A percentile compares a stretch with the other conserved stretches of the same genome.
Conservation (phyloP, 176 grass and related monocot species). For the Oryza punctata region DNA sequence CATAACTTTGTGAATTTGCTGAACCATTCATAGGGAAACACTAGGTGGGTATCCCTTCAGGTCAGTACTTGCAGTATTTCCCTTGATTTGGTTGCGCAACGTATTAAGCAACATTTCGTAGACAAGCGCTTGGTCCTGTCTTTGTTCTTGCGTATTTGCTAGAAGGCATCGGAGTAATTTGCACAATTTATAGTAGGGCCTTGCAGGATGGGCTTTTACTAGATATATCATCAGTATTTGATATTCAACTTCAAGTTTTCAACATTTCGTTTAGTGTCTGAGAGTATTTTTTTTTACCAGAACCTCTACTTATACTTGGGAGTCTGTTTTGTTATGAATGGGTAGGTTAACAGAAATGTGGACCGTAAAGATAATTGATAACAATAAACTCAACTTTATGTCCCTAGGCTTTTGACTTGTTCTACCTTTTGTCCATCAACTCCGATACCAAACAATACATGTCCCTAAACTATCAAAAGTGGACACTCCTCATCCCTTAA, state of each 20-base stretch:
- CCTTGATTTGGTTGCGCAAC: not conserved
- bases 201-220: not conserved
- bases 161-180: constrained; percentile 11
- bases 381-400: too few species aligned
- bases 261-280: too few species aligned
- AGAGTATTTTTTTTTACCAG: too few species aligned
- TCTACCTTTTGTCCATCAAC: too few species aligned
- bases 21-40: constrained; percentile 14
- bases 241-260: not conserved
- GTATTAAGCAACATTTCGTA: not conserved
- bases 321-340: too few species aligned
- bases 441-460: too few species aligned
- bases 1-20: constrained; percentile 2
- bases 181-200: constrained; percentile 1
- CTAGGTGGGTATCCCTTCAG: not conserved
- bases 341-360: too few species aligned
- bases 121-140: constrained; percentile 3
- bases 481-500: too few species aligned
- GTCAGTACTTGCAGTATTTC: too few species aligned
- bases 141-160: constrained; percentile 26
- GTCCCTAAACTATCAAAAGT: too few species aligned
- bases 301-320: not conserved
- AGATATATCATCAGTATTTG: not conserved
- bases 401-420: too few species aligned
- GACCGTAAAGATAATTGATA: too few species aligned